Percentiles rank a stretch among this genome's conserved stretches.
phyloP scores from a whole-genome alignment of 2,329 filamentous ascomycete genomes.

The Plenodomus biglobosus region DNA sequence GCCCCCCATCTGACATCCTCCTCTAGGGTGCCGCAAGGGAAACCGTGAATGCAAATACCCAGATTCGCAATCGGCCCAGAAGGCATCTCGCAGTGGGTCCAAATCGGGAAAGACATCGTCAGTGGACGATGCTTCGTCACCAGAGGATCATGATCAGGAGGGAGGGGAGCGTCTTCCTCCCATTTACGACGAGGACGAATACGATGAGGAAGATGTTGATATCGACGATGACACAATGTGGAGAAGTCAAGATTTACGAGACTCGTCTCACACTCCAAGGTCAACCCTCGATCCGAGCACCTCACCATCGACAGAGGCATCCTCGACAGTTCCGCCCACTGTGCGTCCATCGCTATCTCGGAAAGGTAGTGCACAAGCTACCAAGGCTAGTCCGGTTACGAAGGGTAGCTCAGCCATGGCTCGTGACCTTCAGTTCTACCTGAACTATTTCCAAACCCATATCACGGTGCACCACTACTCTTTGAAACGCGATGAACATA shows the following conservation, averaged over 20 bases:
- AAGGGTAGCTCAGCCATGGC: slow-evolving; percentile 48
- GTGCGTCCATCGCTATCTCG: slow-evolving; percentile 37
- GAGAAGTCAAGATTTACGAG: slow-evolving; percentile 32
- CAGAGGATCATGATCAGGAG: slow-evolving; percentile 52
- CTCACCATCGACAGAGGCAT: slow-evolving; percentile 56
- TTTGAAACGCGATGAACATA: slow-evolving; percentile 67
- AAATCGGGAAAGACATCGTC: slow-evolving; percentile 49
- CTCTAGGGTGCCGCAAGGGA: slow-evolving; percentile 81
- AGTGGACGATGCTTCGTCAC: slow-evolving; percentile 54
- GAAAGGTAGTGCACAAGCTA: slow-evolving; percentile 35
- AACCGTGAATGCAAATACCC: slow-evolving; percentile 90
- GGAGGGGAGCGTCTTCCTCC: slow-evolving; percentile 44
- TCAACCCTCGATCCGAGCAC: slow-evolving; percentile 50
- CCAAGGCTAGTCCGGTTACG: slow-evolving; percentile 13
- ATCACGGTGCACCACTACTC: slow-evolving; percentile 83
- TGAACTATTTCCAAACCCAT: slow-evolving; percentile 75
- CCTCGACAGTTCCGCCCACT: slow-evolving; percentile 34
- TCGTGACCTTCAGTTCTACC: slow-evolving; percentile 72
- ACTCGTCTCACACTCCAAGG: slow-evolving; percentile 44
- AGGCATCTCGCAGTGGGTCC: slow-evolving; percentile 50
- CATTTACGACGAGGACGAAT: slow-evolving; percentile 49
- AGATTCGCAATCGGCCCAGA: slow-evolving; percentile 61
- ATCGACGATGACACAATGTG: slow-evolving; percentile 14
- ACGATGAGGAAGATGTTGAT: slow-evolving; percentile 45
- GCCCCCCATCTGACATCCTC: slow-evolving; percentile 18